These are phyloP conservation scores for Cenococcum geophilum DNA, from an alignment of 495 filamentous ascomycete species.

Conservation along the genomic window DNA sequence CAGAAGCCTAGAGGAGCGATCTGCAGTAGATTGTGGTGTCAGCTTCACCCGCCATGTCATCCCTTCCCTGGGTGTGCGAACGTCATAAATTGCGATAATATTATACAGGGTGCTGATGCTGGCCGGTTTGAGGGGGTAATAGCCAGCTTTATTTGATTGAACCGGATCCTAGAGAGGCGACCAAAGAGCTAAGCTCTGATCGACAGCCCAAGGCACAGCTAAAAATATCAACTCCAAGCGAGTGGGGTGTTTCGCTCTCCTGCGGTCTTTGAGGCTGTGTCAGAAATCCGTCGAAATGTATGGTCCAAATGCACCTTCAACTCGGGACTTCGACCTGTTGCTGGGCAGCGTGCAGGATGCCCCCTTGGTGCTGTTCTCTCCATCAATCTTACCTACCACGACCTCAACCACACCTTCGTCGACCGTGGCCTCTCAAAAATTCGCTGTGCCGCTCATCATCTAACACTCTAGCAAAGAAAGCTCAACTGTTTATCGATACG, in stretches of 20 bases:
- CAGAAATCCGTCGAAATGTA: neutral
- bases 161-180: constrained; percentile 6
- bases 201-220: constrained; percentile 10
- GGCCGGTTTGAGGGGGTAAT: too few relatives aligned
- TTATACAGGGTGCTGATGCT: too few relatives aligned
- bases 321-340: constrained; percentile 8
- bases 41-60: neutral
- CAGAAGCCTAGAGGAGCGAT: neutral
- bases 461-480: neutral
- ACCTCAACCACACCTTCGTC: too few relatives aligned
- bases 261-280: constrained; percentile 20
- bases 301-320: constrained; percentile 13
- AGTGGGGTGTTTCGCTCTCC: constrained; percentile 15
- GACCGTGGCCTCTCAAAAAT: neutral
- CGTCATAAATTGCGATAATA: too few relatives aligned
- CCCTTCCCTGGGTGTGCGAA: neutral
- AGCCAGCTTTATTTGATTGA: too few relatives aligned
- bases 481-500: neutral
- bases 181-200: constrained; percentile 18
- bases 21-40: neutral
- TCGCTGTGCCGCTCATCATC: neutral
- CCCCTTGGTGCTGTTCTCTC: constrained; percentile 1
- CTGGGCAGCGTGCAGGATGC: neutral
- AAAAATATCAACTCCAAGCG: constrained; percentile 24
- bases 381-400: neutral